A percentile compares a stretch with the other conserved stretches of the same genome.
Evolutionary conservation across 768 basidiomycete species (phyloP).

Genomic region (Antrodiella citrinella): DNA sequence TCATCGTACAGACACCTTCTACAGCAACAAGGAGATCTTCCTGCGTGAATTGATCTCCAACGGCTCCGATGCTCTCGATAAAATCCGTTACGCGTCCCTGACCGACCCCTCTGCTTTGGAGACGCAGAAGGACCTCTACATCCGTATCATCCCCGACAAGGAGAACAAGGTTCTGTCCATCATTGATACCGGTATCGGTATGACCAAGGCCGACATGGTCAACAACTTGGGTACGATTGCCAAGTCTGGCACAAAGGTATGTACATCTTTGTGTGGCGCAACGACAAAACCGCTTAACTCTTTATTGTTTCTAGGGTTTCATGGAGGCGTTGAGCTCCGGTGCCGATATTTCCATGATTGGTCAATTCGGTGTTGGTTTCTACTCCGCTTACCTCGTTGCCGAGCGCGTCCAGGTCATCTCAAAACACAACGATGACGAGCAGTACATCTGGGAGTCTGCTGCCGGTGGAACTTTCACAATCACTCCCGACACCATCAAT

Average conservation of each 20-base stretch:
- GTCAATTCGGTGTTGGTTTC: slow-evolving; percentile 99
- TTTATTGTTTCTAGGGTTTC: slow-evolving; percentile 86
- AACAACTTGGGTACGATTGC: slow-evolving; percentile 98
- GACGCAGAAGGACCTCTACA: slow-evolving; percentile 84
- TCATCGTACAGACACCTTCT: slow-evolving; percentile 92
- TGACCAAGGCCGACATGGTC: slow-evolving; percentile 99
- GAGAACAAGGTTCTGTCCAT: slow-evolving; percentile 87
- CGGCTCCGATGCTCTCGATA: slow-evolving; percentile 96
- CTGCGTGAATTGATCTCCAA: slow-evolving; percentile 98
- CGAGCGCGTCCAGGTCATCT: slow-evolving; percentile 96
- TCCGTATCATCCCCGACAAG: slow-evolving; percentile 93
- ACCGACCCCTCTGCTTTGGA: slow-evolving; percentile 92
- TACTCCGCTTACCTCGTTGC: slow-evolving; percentile 99
- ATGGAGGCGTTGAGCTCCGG: slow-evolving; percentile 96
- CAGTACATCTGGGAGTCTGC: slow-evolving; percentile 99
- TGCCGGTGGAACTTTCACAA: slow-evolving; percentile 98
- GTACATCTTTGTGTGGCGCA: slow-evolving; percentile 13
- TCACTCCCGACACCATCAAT: slow-evolving; percentile 88
- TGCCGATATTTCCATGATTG: slow-evolving; percentile 93
- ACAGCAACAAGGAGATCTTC: slow-evolving; percentile 99
- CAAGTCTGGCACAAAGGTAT: slow-evolving; percentile 87
- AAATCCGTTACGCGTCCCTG: slow-evolving; percentile 94
- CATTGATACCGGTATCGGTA: slow-evolving; percentile 95
- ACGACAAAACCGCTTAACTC: no score
- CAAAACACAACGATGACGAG: slow-evolving; percentile 99